Percentiles rank a stretch among this genome's conserved stretches.
Evolutionary conservation across 768 basidiomycete genomes (phyloP).

Genomic region (Boletus subparvulus): DNA sequence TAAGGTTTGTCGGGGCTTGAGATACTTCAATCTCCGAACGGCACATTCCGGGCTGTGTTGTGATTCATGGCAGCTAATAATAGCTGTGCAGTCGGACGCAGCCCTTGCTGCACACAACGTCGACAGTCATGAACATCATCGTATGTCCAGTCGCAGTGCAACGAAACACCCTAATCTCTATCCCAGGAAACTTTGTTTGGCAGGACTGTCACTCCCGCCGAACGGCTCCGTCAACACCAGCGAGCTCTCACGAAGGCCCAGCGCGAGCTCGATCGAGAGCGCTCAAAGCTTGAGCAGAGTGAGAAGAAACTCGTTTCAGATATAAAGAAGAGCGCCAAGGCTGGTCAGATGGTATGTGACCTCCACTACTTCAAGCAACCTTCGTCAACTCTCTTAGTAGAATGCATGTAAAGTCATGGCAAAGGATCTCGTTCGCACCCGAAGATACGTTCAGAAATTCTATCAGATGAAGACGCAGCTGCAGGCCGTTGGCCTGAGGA

Average conservation of each 20-base stretch:
- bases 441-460: constrained; percentile 96
- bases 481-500: constrained; percentile 91
- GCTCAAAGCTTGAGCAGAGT: constrained; percentile 87
- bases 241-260: constrained; percentile 95
- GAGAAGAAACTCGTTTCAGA: constrained; percentile 96
- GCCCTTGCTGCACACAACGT: constrained; percentile 14
- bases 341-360: constrained; percentile 81
- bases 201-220: constrained; percentile 91
- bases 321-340: constrained; percentile 95
- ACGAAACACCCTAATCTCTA: constrained; percentile 13
- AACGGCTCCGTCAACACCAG: constrained; percentile 95
- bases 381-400: constrained; percentile 44
- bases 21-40: constrained; percentile 19
- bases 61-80: neutral
- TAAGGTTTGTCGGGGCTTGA: constrained; percentile 24
- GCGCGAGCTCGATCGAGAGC: constrained; percentile 95
- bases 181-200: constrained; percentile 94
- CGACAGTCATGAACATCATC: constrained; percentile 71
- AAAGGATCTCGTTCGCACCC: constrained; percentile 94
- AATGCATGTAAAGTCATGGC: constrained; percentile 99
- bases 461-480: constrained; percentile 98
- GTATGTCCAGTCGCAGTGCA: constrained; percentile 34
- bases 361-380: constrained; percentile 1
- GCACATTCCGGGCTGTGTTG: constrained; percentile 8
- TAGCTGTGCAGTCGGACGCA: constrained; percentile 6